Evolutionary conservation across 768 basidiomycete species (phyloP).

Genomic region (Candolleomyces eurysporus): DNA sequence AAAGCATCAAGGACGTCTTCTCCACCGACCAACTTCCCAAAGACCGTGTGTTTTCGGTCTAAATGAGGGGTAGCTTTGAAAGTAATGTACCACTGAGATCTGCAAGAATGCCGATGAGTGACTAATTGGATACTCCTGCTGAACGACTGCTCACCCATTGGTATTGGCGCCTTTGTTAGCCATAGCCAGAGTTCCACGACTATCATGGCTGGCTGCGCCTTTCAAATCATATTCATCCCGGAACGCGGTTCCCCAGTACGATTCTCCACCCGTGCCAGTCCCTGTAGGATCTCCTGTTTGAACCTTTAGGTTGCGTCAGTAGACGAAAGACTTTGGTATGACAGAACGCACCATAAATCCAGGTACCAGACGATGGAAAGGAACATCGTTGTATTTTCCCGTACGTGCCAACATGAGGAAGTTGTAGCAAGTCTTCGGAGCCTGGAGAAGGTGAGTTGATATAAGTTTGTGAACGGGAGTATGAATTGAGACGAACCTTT

Average conservation of each 20-base stretch:
- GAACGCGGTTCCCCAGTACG: constrained; percentile 94
- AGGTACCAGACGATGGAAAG: constrained; percentile 92
- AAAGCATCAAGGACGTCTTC: constrained; percentile 85
- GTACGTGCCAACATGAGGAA: constrained; percentile 90
- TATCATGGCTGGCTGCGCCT: constrained; percentile 84
- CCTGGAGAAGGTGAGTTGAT: constrained; percentile 42
- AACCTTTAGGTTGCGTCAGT: constrained; percentile 47
- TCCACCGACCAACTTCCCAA: constrained; percentile 95
- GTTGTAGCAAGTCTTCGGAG: constrained; percentile 98
- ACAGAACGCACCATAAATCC: constrained; percentile 79
- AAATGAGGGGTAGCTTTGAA: constrained; percentile 83
- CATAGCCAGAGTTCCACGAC: constrained; percentile 87
- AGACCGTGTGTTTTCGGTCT: constrained; percentile 93
- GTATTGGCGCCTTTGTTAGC: constrained; percentile 92
- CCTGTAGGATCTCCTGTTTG: constrained; percentile 98
- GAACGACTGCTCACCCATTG: constrained; percentile 57
- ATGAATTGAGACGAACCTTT: constrained; percentile 49
- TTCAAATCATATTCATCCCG: constrained; percentile 90
- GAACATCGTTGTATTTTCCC: constrained; percentile 85
- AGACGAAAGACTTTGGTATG: constrained; percentile 4
- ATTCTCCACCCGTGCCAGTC: constrained; percentile 90
- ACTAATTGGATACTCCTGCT: background rate
- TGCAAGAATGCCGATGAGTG: constrained; percentile 23
- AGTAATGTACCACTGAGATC: constrained; percentile 93
- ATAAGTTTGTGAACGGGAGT: background rate